Evolutionary conservation across 2,329 filamentous ascomycete species (phyloP).

Genomic region (Coniella lustricola): DNA sequence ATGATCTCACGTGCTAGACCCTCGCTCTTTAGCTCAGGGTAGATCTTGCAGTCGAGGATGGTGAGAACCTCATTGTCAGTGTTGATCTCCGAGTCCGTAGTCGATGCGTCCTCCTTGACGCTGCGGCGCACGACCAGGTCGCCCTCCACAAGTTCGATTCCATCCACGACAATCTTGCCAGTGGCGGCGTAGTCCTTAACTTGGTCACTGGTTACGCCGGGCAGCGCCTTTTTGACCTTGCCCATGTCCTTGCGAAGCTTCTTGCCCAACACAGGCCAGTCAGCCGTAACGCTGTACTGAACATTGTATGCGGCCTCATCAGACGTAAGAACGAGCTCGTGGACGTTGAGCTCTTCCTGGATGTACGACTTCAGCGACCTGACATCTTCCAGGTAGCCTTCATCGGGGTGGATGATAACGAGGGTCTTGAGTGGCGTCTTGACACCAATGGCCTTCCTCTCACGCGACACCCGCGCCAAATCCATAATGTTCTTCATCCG

Average conservation of each 20-base stretch:
- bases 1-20: slow-evolving; percentile 88
- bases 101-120: slow-evolving; percentile 64
- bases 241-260: slow-evolving; percentile 94
- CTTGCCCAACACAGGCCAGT: slow-evolving; percentile 92
- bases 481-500: slow-evolving; percentile 97
- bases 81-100: slow-evolving; percentile 74
- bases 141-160: slow-evolving; percentile 72
- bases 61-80: slow-evolving; percentile 85
- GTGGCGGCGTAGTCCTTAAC: slow-evolving; percentile 71
- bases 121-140: slow-evolving; percentile 79
- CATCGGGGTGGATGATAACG: slow-evolving; percentile 78
- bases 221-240: slow-evolving; percentile 86
- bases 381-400: slow-evolving; percentile 79
- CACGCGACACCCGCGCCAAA: slow-evolving; percentile 76
- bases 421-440: slow-evolving; percentile 89
- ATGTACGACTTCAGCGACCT: slow-evolving; percentile 83
- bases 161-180: slow-evolving; percentile 74
- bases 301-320: slow-evolving; percentile 91
- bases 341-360: slow-evolving; percentile 83
- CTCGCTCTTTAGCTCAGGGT: slow-evolving; percentile 69
- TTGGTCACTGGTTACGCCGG: slow-evolving; percentile 67
- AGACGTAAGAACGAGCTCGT: slow-evolving; percentile 73
- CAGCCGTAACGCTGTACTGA: slow-evolving; percentile 80
- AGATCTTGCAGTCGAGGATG: slow-evolving; percentile 68
- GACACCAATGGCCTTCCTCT: slow-evolving; percentile 74